Evolutionary conservation across 768 basidiomycete species (phyloP).

Genomic region (Mrakia hoshinonis): DNA sequence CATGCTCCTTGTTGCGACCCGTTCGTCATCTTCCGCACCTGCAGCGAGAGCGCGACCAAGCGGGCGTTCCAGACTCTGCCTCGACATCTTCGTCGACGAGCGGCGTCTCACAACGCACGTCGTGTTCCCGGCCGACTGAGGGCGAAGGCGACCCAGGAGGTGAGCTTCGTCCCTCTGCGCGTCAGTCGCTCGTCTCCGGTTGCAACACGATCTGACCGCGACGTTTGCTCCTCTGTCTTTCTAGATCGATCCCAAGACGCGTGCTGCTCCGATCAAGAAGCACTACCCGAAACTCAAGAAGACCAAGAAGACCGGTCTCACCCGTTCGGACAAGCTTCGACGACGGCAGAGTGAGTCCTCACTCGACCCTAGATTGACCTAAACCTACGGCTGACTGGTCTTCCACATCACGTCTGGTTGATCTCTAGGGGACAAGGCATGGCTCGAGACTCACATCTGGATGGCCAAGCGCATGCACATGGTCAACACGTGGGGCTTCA

Average conservation of each 20-base stretch:
- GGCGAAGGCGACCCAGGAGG: conserved; percentile 73
- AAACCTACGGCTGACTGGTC: neutral
- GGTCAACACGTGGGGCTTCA: conserved; percentile 84
- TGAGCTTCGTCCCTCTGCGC: conserved; percentile 38
- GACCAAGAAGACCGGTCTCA: conserved; percentile 40
- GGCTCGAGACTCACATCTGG: conserved; percentile 96
- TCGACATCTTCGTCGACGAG: conserved; percentile 78
- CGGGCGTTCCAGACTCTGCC: conserved; percentile 90
- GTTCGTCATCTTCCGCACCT: neutral
- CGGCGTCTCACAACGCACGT: conserved; percentile 88
- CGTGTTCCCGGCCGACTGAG: conserved; percentile 78
- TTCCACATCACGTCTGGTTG: neutral
- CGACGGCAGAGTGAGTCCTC: conserved; percentile 60
- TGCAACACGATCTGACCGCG: no score
- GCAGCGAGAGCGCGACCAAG: conserved; percentile 61
- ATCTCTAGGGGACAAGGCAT: conserved; percentile 65
- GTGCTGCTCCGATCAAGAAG: conserved; percentile 54
- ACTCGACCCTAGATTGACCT: neutral
- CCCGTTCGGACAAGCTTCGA: conserved; percentile 54
- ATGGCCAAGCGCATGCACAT: conserved; percentile 95
- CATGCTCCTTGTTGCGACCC: neutral
- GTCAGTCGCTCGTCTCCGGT: neutral
- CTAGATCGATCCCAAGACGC: conserved; percentile 52
- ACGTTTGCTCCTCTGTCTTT: neutral
- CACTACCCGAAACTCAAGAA: conserved; percentile 46